A percentile compares a stretch with the other conserved stretches of the same genome.
These are phyloP conservation scores for Cynanchum wilfordii DNA, from an alignment of 257 asterid species.

Conservation along the genomic window DNA sequence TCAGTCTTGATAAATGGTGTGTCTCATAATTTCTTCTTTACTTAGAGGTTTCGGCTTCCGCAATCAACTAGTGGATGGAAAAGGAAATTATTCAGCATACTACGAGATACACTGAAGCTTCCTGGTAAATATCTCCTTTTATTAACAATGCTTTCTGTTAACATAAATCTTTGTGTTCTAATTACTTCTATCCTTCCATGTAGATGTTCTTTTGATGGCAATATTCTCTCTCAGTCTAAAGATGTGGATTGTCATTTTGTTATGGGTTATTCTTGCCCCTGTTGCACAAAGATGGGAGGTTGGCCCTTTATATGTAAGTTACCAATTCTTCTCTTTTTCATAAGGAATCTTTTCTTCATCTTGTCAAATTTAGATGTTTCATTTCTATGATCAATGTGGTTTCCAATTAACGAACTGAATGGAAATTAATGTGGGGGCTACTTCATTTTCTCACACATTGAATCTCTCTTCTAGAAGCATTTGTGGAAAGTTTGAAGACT, in stretches of 20 bases:
- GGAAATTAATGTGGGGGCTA: background rate
- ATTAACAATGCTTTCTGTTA: constrained; percentile 12
- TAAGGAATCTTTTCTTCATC: background rate
- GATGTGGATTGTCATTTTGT: constrained; percentile 57
- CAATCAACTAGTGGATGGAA: constrained; percentile 76
- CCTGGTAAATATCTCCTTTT: constrained; percentile 54
- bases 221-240: constrained; percentile 60
- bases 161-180: constrained; percentile 20
- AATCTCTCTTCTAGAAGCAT: background rate
- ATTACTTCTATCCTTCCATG: constrained; percentile 19
- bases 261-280: constrained; percentile 80
- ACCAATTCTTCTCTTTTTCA: constrained; percentile 13
- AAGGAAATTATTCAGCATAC: constrained; percentile 51
- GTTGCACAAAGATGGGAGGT: constrained; percentile 60
- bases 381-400: background rate
- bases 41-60: constrained; percentile 66
- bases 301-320: constrained; percentile 87
- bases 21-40: constrained; percentile 20
- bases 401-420: background rate
- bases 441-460: background rate
- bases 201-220: constrained; percentile 82
- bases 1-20: background rate
- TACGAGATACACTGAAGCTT: constrained; percentile 65
- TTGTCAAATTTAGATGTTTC: background rate
- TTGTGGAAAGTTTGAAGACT: background rate